phyloP scores from a whole-genome alignment of 345 rosid species.

The Durio zibethinus region DNA sequence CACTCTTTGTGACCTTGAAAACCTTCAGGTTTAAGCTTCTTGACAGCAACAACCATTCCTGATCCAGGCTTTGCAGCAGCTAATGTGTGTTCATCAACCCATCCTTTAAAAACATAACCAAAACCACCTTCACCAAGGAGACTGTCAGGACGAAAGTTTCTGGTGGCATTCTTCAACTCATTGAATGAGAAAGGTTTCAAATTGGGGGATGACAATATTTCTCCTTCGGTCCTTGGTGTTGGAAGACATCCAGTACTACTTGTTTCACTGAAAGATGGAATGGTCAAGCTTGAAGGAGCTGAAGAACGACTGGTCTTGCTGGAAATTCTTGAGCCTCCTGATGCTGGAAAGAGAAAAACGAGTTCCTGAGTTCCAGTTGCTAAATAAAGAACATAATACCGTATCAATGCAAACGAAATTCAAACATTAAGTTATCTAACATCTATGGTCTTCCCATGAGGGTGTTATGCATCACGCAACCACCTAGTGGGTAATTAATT shows the following conservation, averaged over 20 bases:
- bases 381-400: constrained; percentile 5
- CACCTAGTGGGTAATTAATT: background rate
- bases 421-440: background rate
- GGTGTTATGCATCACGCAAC: background rate
- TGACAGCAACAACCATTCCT: constrained; percentile 93
- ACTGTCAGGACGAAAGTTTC: constrained; percentile 87
- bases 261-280: constrained; percentile 54
- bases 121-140: constrained; percentile 98
- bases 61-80: constrained; percentile 78
- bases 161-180: constrained; percentile 82
- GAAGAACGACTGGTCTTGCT: constrained; percentile 75
- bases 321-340: constrained; percentile 57
- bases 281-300: constrained; percentile 56
- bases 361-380: background rate
- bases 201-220: constrained; percentile 78
- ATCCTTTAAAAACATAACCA: constrained; percentile 92
- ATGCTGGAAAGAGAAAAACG: constrained; percentile 24
- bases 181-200: constrained; percentile 72
- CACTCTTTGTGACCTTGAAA: constrained; percentile 99
- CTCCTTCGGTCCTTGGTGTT: constrained; percentile 88
- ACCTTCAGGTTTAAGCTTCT: constrained; percentile 93
- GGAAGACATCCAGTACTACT: constrained; percentile 56
- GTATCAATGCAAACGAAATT: background rate
- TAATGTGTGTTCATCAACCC: constrained; percentile 77
- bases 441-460: background rate